Percentiles rank a stretch among this genome's conserved stretches.
These are phyloP conservation scores for Erysimum cheiri DNA, from an alignment of 441 rosid genomes.

Conservation along the genomic window DNA sequence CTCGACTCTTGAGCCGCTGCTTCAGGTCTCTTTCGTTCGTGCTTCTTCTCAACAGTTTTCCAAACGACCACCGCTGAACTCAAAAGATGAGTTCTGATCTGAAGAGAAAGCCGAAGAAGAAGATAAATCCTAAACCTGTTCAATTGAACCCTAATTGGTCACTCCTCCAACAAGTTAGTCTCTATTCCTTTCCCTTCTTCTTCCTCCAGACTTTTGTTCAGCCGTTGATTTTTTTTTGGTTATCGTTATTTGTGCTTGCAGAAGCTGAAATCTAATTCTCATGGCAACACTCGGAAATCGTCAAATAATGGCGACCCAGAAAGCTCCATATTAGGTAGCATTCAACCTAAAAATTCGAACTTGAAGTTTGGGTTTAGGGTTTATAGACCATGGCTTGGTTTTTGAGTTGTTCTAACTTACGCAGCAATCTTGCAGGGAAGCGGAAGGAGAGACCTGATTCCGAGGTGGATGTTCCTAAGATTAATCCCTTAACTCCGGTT, in stretches of 20 bases:
- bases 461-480: constrained; percentile 54
- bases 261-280: constrained; percentile 58
- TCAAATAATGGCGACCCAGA: constrained; percentile 42
- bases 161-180: constrained; percentile 68
- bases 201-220: constrained; percentile 1
- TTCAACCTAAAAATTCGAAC: constrained; percentile 15
- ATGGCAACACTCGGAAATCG: constrained; percentile 38
- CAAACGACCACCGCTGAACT: constrained; percentile 5
- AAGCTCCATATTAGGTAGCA: constrained; percentile 58
- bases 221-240: constrained; percentile 2
- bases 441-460: constrained; percentile 72
- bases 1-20: constrained; percentile 34
- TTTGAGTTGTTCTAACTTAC: constrained; percentile 15
- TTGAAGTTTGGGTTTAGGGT: constrained; percentile 27
- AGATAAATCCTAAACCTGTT: constrained; percentile 48
- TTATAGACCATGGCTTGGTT: constrained; percentile 16
- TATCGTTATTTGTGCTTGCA: constrained; percentile 38
- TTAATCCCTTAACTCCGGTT: constrained; percentile 62
- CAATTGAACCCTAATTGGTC: constrained; percentile 76
- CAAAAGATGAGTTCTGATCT: constrained; percentile 41
- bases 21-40: background rate
- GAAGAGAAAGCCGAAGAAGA: constrained; percentile 43
- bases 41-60: constrained; percentile 1
- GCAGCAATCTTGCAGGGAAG: constrained; percentile 59
- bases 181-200: constrained; percentile 13